Evolutionary conservation across 371 early-diverging fungal genomes (phyloP), one percentile per base, ranked within the genome.

Genomic region (Fennellomyces sp.): DNA sequence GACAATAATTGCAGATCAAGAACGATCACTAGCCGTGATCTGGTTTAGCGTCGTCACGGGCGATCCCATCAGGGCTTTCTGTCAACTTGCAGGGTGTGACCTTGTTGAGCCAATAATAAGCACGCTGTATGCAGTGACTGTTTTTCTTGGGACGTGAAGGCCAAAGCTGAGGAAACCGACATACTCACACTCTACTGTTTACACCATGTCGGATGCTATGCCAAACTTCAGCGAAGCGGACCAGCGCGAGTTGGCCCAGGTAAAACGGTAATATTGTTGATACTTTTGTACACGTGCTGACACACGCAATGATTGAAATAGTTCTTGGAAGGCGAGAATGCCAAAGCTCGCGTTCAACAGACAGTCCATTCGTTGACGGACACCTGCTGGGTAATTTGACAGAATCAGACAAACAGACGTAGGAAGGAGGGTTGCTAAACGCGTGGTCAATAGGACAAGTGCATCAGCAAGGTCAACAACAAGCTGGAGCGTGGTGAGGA

Each of bases 201-300:
- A 45, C 1, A 98, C 97, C 67, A 96, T 98, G 94, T 94, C 92
- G 63, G 96, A 97, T 15, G 88, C 94, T 48, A 90, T 93, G 81
- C 81, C 76, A 41, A 73, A 84, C 56, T 81, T 87, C 61, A 80
- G 76, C 63, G 83, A 82, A 64, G 69, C 73, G 54, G 75, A 81
- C 36, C 84, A 84, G 70, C 78, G 76, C 25, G 90, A 89, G 75
- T 83, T 89, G 38, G 74, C 81, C 64, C 75, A 82, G 59, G 69
- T 69, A 62, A 36, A 23, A 8, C 13, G 35, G 39, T 15, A n/a
- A 5, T 31, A 2, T 47, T 17, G 1, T 8, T n/a, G 4, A 11
- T 13, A 17, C 17, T 41, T 21, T 28, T 49, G 8, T 17, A 13
- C 26, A 25, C 5, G 27, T 38, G 15, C 7, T 27, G 10, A 35